phyloP scores from a whole-genome alignment of 202 grass and related monocot genomes.

The Digitaria exilis region DNA sequence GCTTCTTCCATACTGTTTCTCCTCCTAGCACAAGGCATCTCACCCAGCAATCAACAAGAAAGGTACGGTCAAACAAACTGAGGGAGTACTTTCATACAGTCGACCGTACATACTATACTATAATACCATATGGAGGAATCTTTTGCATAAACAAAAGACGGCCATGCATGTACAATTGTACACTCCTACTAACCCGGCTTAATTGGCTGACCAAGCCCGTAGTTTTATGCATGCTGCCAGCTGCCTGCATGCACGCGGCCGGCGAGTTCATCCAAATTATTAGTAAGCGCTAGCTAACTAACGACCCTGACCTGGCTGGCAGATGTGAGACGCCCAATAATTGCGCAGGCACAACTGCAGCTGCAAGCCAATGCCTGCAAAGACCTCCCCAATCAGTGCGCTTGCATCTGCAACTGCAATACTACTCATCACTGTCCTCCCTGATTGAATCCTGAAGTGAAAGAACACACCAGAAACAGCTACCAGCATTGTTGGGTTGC shows the following conservation, averaged over 20 bases:
- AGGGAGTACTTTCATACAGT: background rate
- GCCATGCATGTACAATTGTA: background rate
- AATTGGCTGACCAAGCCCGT: background rate
- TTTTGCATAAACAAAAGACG: background rate
- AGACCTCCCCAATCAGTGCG: constrained; percentile 19
- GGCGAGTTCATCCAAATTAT: constrained; percentile 4
- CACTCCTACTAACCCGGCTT: background rate
- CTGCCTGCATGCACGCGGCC: background rate
- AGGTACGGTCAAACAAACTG: background rate
- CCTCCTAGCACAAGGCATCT: background rate
- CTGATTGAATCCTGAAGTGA: background rate
- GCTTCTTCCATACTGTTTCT: background rate
- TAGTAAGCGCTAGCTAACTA: constrained; percentile 36
- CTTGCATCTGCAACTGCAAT: constrained; percentile 27
- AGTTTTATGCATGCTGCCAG: background rate
- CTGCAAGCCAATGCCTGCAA: background rate
- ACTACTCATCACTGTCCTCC: background rate
- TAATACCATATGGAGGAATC: background rate
- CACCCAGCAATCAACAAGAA: background rate
- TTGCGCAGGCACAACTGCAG: constrained; percentile 18
- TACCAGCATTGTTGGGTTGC: background rate
- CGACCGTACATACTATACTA: background rate
- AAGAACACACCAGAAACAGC: background rate
- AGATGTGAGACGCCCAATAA: constrained; percentile 51
- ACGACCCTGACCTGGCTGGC: constrained; percentile 40